A percentile compares a stretch with the other conserved stretches of the same genome.
These are phyloP conservation scores for Agapanthus africanus DNA, from an alignment of 106 monocot species.

Conservation along the genomic window DNA sequence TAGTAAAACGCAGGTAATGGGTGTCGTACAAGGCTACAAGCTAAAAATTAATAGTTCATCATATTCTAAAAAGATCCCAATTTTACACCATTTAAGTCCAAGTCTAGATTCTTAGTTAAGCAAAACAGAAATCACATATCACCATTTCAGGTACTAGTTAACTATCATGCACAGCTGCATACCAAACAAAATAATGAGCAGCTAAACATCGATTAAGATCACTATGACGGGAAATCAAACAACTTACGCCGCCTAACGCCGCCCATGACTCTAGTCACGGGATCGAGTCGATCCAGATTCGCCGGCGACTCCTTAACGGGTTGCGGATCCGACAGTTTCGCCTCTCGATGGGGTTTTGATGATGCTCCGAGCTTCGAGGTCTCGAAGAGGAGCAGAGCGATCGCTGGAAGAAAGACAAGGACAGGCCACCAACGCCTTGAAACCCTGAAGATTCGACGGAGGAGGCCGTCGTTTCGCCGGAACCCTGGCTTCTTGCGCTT, in stretches of 20 bases:
- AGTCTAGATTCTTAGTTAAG: too few relatives aligned
- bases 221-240: too few relatives aligned
- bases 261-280: slow-evolving; percentile 34
- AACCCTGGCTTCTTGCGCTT: slow-evolving; percentile 30
- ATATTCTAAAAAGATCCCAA: not conserved
- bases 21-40: too few relatives aligned
- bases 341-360: slow-evolving; percentile 1
- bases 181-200: not conserved
- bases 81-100: not conserved
- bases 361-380: slow-evolving; percentile 20
- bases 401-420: slow-evolving; percentile 42
- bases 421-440: slow-evolving; percentile 58
- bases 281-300: slow-evolving; percentile 60
- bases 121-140: not conserved
- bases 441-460: slow-evolving; percentile 20
- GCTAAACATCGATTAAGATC: too few relatives aligned
- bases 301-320: slow-evolving; percentile 4
- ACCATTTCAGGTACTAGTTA: not conserved
- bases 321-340: not conserved
- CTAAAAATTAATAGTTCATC: not conserved
- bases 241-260: slow-evolving; percentile 61
- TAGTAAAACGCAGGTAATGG: too few relatives aligned
- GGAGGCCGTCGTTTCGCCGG: slow-evolving; percentile 2
- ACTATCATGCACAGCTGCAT: not conserved
- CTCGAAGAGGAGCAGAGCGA: slow-evolving; percentile 46